Evolutionary conservation across 2,329 filamentous ascomycete genomes (phyloP).

Genomic region (Sporothrix mexicana): DNA sequence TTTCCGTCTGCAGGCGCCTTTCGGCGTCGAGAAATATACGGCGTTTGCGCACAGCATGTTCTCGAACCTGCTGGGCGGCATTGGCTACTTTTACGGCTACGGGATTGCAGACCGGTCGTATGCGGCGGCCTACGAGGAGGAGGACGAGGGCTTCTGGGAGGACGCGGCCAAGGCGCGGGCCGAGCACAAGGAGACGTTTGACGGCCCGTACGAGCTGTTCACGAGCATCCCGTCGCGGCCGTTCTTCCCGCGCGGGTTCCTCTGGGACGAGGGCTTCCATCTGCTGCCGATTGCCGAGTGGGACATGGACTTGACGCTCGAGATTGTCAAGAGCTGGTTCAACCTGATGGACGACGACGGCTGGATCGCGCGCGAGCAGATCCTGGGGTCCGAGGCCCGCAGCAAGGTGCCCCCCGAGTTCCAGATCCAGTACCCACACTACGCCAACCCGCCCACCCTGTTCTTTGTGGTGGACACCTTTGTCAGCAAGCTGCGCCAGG

Average conservation of each 20-base stretch:
- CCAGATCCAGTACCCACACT: slow-evolving; percentile 94
- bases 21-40: slow-evolving; percentile 68
- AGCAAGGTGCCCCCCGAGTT: slow-evolving; percentile 95
- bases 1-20: slow-evolving; percentile 77
- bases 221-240: slow-evolving; percentile 90
- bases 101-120: slow-evolving; percentile 89
- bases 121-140: slow-evolving; percentile 92
- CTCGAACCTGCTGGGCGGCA: slow-evolving; percentile 90
- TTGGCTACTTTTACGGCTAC: slow-evolving; percentile 93
- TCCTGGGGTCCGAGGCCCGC: slow-evolving; percentile 86
- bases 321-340: slow-evolving; percentile 95
- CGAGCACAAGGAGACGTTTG: slow-evolving; percentile 69
- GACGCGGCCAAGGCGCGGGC: slow-evolving; percentile 81
- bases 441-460: slow-evolving; percentile 93
- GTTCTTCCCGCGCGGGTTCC: slow-evolving; percentile 94
- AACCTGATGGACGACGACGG: slow-evolving; percentile 94
- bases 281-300: slow-evolving; percentile 89
- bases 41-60: slow-evolving; percentile 88
- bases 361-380: slow-evolving; percentile 97
- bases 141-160: slow-evolving; percentile 94
- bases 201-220: slow-evolving; percentile 87
- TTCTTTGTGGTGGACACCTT: slow-evolving; percentile 88
- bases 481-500: slow-evolving; percentile 73
- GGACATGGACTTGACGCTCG: slow-evolving; percentile 85
- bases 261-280: slow-evolving; percentile 99